Conservation (phyloP, 768 basidiomycete species). For the Podaxis sp. region DNA sequence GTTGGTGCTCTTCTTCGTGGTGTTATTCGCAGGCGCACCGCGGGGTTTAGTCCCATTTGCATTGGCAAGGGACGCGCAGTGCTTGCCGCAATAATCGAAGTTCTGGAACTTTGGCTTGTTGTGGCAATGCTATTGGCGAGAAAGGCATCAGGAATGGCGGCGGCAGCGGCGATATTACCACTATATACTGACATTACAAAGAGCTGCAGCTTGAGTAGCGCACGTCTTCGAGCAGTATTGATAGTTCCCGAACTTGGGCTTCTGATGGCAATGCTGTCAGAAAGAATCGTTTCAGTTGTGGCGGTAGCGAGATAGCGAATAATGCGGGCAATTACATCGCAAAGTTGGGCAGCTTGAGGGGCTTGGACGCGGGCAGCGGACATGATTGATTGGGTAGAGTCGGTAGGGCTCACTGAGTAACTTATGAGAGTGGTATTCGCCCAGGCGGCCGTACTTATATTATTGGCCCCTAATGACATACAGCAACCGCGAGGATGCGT, state of each 20-base stretch:
- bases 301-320: slow-evolving; percentile 2
- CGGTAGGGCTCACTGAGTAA: slow-evolving; percentile 9
- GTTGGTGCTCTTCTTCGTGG: slow-evolving; percentile 12
- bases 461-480: slow-evolving; percentile 11
- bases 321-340: slow-evolving; percentile 30
- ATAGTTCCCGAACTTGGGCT: slow-evolving; percentile 42
- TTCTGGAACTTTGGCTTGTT: slow-evolving; percentile 55
- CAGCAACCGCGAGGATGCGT: slow-evolving; percentile 21
- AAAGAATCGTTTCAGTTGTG: slow-evolving; percentile 3
- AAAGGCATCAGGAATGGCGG: neutral
- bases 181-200: slow-evolving; percentile 37
- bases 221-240: slow-evolving; percentile 53
- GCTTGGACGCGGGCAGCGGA: slow-evolving; percentile 27
- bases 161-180: neutral
- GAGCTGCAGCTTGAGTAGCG: slow-evolving; percentile 37
- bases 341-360: slow-evolving; percentile 27
- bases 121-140: slow-evolving; percentile 41
- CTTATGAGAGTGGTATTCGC: neutral
- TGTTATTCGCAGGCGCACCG: slow-evolving; percentile 13
- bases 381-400: slow-evolving; percentile 12
- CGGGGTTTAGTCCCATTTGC: slow-evolving; percentile 19
- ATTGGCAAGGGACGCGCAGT: slow-evolving; percentile 48
- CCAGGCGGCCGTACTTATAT: slow-evolving; percentile 9
- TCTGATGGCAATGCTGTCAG: slow-evolving; percentile 44
- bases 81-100: slow-evolving; percentile 63